Conservation (phyloP, 768 basidiomycete species). For the Pholiota molesta region DNA sequence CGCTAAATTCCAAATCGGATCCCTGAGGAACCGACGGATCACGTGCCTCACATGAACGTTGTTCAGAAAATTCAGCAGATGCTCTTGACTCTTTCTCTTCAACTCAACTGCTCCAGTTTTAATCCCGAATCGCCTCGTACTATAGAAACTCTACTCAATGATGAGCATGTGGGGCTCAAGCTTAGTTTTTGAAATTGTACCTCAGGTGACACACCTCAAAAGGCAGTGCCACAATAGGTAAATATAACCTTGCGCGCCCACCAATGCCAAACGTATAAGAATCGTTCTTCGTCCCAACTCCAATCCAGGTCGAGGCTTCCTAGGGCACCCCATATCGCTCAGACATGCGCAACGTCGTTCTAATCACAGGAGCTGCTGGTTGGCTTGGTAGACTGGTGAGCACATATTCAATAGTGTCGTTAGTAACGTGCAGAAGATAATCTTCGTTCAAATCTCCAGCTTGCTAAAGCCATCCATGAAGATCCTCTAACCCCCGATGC, state of each 20-base stretch:
- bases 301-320: not conserved
- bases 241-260: not conserved
- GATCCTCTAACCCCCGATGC: slow-evolving; percentile 38
- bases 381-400: slow-evolving; percentile 42
- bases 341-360: slow-evolving; percentile 35
- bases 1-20: too few species aligned
- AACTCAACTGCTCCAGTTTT: too few species aligned
- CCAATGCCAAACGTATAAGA: too few species aligned
- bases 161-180: too few species aligned
- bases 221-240: not conserved
- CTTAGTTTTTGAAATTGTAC: too few species aligned
- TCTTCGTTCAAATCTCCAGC: slow-evolving; percentile 25
- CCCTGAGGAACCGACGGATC: too few species aligned
- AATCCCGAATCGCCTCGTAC: too few species aligned
- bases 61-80: not conserved
- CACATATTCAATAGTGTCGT: not conserved
- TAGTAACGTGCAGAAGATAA: not conserved
- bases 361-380: slow-evolving; percentile 49
- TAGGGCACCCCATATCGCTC: not conserved
- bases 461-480: slow-evolving; percentile 34
- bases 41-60: too few species aligned
- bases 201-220: too few species aligned
- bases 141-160: too few species aligned
- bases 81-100: too few species aligned
- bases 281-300: too few species aligned